Base-by-base conservation (phyloP, 371 early-diverging fungal species). In the Mortierella sp. region DNA sequence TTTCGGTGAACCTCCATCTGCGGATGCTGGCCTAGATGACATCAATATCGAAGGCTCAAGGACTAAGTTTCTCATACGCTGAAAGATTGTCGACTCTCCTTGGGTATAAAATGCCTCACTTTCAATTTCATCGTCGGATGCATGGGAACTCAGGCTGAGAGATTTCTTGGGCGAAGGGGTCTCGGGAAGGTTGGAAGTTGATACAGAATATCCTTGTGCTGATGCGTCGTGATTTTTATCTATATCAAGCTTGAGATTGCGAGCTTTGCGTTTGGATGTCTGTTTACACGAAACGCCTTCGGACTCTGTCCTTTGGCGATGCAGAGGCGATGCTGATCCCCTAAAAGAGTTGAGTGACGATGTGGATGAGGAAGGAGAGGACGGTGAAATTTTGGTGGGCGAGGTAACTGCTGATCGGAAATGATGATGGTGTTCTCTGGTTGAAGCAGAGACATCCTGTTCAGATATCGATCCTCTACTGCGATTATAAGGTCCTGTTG, bases 81-180 rank as follows among this genome's bases (percentile, higher is more conserved):
- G 83, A 55, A 73, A 81, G 32, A 81, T 76, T 5, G 83, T 81
- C 22, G 83, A 76, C 10, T 76, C 76, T 30, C 83, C 83, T 47
- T 81, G 83, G 76, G 83, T 81, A 76, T 81, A 73, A 61, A 81
- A 76, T 28, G 76, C 83, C 52, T 81, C 76, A 40, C 83, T 81
- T 43, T 81, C 83, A 59, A 81, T 81, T 3, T 81, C 83, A 18
- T 75, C 76, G 30, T 81, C 83, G 0, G 83, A 81, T 20, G 73
- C 61, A 58, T 81, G 80, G 22, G 80, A 75, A 45, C 80, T 80
- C 24, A 80, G 37, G 30, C 80, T 79, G 37, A 70, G 62, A 8
- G 39, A 57, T 3, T 16, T 63, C 22, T 54, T 57, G 16, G 58
- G 32, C 18, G 68, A 57, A 61, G 51, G 12, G 61, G 9, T 61